phyloP scores from a whole-genome alignment of 495 filamentous ascomycete species.

The Podospora conica region DNA sequence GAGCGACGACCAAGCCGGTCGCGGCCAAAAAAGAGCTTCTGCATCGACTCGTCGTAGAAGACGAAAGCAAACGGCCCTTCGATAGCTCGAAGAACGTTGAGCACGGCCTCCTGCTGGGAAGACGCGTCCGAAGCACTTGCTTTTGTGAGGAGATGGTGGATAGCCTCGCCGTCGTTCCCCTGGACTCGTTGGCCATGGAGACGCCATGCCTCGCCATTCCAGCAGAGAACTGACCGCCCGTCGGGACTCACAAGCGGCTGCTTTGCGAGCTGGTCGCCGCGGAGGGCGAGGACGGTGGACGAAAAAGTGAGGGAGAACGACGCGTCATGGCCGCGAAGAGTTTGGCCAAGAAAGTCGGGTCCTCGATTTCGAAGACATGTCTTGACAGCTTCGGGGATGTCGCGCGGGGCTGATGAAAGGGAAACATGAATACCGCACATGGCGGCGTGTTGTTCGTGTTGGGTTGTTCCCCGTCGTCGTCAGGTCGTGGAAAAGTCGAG shows the following conservation, averaged over 20 bases:
- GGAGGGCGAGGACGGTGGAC: slow-evolving; percentile 80
- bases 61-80: slow-evolving; percentile 90
- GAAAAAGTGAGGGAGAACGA: slow-evolving; percentile 51
- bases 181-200: slow-evolving; percentile 48
- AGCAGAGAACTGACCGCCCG: slow-evolving; percentile 75
- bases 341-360: slow-evolving; percentile 46
- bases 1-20: slow-evolving; percentile 86
- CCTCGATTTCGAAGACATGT: slow-evolving; percentile 39
- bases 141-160: slow-evolving; percentile 59
- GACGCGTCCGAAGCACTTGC: slow-evolving; percentile 29
- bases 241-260: slow-evolving; percentile 64
- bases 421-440: slow-evolving; percentile 47
- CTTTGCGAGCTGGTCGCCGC: slow-evolving; percentile 61
- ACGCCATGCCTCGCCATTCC: slow-evolving; percentile 98
- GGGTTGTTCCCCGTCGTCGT: not conserved
- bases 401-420: slow-evolving; percentile 23
- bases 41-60: slow-evolving; percentile 62
- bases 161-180: slow-evolving; percentile 70
- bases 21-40: slow-evolving; percentile 67
- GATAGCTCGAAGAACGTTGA: slow-evolving; percentile 54
- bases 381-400: slow-evolving; percentile 26
- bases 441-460: not conserved
- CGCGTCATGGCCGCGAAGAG: slow-evolving; percentile 22
- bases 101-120: slow-evolving; percentile 32
- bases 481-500: not conserved